Base-by-base conservation (phyloP, 371 early-diverging fungal species). In the Fennellomyces sp. region DNA sequence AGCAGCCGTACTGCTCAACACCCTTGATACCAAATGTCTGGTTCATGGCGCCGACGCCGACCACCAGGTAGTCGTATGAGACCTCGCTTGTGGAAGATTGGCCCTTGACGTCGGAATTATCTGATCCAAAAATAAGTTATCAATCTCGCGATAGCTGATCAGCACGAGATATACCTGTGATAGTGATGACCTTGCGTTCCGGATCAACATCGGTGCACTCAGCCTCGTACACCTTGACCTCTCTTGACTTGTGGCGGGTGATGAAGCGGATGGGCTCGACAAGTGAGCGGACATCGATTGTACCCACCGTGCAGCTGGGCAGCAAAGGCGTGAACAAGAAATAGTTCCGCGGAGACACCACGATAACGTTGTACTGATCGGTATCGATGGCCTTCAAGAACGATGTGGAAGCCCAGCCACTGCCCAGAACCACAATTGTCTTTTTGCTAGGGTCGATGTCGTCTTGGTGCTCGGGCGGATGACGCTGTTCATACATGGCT, bases 261-360 rank as follows among this genome's bases (percentile, higher is more conserved):
- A 95, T 80, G 75, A 88, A 92, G 13, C 95, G 88, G 41, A 93
- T 87, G 5, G 97, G 95, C 67, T 90, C 88, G 21, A 94, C 89
- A 64, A 95, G 84, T 13, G 90, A 90, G 11, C 93, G 85, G 47
- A 89, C 79, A 68, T 94, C 94, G 26, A 94, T 83, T 0, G 94
- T 93, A 36, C 94, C 95, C 1, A 92, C 91, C 0, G 94, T 92
- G 66, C 88, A 88, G 61, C 86, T 87, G 36, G 96, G 95, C 42
- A 96, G 77, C 51, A 96, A 69, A 19, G 97, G 97, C 5, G 97
- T 95, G 77, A 95, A 96, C 67, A 94, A 75, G 70, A 97, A 97
- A 80, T 94, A 97, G 75, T 94, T 95, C 57, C 92, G 84, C 15
- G 94, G 94, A 25, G 91, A 91, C 0, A 96, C 88, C 7, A 93